phyloP scores from a whole-genome alignment of 495 filamentous ascomycete species.

The Talaromyces liani region DNA sequence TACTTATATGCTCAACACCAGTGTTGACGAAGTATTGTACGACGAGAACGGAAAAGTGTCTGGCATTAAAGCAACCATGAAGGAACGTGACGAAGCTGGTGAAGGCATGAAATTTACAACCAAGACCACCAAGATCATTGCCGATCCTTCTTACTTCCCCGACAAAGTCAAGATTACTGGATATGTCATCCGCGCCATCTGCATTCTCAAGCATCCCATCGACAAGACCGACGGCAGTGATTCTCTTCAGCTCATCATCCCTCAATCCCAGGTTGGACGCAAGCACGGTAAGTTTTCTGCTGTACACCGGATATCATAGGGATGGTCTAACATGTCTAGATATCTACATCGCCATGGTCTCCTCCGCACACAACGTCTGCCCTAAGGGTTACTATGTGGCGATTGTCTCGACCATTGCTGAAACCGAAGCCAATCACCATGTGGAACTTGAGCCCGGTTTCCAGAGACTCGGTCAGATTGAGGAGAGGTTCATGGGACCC shows the following conservation, averaged over 20 bases:
- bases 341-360: conserved; percentile 97
- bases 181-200: conserved; percentile 91
- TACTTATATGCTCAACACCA: conserved; percentile 98
- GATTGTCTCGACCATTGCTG: conserved; percentile 95
- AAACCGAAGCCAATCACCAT: conserved; percentile 87
- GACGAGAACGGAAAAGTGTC: conserved; percentile 69
- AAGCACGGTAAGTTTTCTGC: conserved; percentile 64
- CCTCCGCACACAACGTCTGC: conserved; percentile 94
- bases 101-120: conserved; percentile 90
- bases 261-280: conserved; percentile 90
- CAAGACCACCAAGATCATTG: conserved; percentile 91
- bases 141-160: conserved; percentile 95
- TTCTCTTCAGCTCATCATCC: conserved; percentile 93
- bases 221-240: conserved; percentile 79
- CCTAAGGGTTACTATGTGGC: conserved; percentile 99
- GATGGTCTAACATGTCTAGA: conserved; percentile 46
- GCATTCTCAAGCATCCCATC: conserved; percentile 94
- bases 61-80: conserved; percentile 97
- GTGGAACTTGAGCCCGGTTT: conserved; percentile 90
- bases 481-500: conserved; percentile 94
- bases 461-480: conserved; percentile 84
- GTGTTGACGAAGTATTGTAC: conserved; percentile 81
- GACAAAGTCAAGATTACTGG: conserved; percentile 79
- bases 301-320: not conserved
- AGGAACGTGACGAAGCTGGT: conserved; percentile 64